Evolutionary conservation across 164 flowering plant species (phyloP).

Genomic region (Macadamia integrifolia): DNA sequence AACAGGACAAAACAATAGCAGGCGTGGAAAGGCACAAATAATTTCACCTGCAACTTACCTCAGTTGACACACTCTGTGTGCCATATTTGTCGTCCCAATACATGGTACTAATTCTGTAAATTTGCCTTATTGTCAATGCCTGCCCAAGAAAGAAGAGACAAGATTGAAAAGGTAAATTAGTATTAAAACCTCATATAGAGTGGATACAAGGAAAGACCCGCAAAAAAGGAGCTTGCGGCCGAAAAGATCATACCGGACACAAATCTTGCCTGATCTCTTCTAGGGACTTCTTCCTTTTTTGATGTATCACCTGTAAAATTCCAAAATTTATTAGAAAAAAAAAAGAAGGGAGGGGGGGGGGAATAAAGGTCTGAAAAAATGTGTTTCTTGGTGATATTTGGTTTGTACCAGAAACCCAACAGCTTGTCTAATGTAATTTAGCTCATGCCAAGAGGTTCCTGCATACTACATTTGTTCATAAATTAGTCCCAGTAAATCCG

Average conservation of each 20-base stretch:
- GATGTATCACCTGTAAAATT: slow-evolving; percentile 81
- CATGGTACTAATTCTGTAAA: slow-evolving; percentile 95
- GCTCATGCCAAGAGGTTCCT: slow-evolving; percentile 97
- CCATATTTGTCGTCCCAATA: slow-evolving; percentile 98
- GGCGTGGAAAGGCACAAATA: background rate
- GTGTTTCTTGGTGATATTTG: background rate
- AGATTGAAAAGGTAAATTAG: background rate
- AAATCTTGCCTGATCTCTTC: slow-evolving; percentile 91
- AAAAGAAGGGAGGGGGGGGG: background rate
- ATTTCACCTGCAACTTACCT: slow-evolving; percentile 40
- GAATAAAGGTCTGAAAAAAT: background rate
- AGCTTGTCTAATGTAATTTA: slow-evolving; percentile 91
- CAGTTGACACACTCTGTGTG: slow-evolving; percentile 94
- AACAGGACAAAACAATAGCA: background rate
- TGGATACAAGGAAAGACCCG: background rate
- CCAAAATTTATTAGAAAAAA: background rate
- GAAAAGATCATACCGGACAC: slow-evolving; percentile 67
- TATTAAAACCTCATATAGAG: background rate
- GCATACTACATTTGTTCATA: slow-evolving; percentile 53
- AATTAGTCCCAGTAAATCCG: slow-evolving; percentile 13
- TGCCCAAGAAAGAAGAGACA: slow-evolving; percentile 19
- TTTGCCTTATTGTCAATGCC: slow-evolving; percentile 88
- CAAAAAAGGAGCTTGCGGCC: background rate
- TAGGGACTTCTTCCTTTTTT: slow-evolving; percentile 86
- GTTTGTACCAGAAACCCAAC: slow-evolving; percentile 95